Conservation (phyloP, 1,284 basidiomycete genomes). For the Rhodotorula mucilaginosa region DNA sequence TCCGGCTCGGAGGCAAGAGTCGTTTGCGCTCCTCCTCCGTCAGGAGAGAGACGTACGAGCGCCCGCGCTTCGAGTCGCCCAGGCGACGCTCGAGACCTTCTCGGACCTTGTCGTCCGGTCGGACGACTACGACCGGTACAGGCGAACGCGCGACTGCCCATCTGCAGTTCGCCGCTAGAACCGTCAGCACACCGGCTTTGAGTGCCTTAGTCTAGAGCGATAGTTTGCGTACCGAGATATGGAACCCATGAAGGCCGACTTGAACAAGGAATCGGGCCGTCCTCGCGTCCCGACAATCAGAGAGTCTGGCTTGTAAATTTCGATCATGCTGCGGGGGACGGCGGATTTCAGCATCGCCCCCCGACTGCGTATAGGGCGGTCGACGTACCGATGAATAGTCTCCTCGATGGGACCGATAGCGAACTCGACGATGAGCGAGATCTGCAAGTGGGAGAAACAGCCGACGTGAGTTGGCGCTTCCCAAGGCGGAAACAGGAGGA, state of each 20-base stretch:
- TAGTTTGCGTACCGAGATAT: conserved; percentile 45
- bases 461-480: not conserved
- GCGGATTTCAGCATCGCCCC: not conserved
- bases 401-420: conserved; percentile 85
- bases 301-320: conserved; percentile 91
- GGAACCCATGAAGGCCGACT: conserved; percentile 51
- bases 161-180: conserved; percentile 5
- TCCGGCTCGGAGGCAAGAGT: not conserved
- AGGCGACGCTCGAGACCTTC: conserved; percentile 37
- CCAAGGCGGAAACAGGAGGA: not conserved
- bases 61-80: conserved; percentile 31
- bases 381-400: conserved; percentile 58
- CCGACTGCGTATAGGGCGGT: not conserved
- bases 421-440: conserved; percentile 90
- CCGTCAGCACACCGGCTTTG: not conserved
- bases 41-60: conserved; percentile 35
- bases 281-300: conserved; percentile 90
- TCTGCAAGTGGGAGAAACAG: conserved; percentile 51
- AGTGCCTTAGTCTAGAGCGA: not conserved
- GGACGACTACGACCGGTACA: conserved; percentile 86
- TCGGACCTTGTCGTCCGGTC: conserved; percentile 44
- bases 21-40: conserved; percentile 8
- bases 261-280: conserved; percentile 51
- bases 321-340: conserved; percentile 66
- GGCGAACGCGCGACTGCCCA: conserved; percentile 86